phyloP scores from a whole-genome alignment of 257 asterid species.

The Knoxia roxburghii region DNA sequence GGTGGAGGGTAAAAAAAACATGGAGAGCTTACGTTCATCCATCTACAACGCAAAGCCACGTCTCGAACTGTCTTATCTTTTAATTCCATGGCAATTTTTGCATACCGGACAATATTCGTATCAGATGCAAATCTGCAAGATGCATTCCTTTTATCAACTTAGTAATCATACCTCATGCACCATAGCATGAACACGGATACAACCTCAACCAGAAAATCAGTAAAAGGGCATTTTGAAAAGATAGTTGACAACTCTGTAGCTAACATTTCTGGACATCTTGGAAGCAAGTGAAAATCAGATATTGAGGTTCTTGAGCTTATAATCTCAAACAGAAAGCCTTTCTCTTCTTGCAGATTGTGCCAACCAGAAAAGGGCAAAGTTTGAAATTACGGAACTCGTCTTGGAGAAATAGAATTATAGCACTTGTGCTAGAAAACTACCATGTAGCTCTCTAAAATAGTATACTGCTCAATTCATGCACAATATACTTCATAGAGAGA shows the following conservation, averaged over 20 bases:
- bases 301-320: neutral
- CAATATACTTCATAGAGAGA: neutral
- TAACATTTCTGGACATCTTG: neutral
- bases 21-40: constrained; percentile 73
- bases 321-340: neutral
- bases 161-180: neutral
- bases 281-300: neutral
- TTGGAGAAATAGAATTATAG: neutral
- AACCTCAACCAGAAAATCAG: constrained; percentile 7
- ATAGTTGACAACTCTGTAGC: neutral
- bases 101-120: constrained; percentile 45
- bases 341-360: neutral
- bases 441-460: neutral
- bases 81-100: constrained; percentile 75
- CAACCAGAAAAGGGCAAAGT: neutral
- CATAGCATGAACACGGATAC: neutral
- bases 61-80: constrained; percentile 92
- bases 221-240: neutral
- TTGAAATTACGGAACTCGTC: too few species aligned
- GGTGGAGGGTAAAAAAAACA: neutral
- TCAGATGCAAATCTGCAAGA: constrained; percentile 75
- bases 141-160: constrained; percentile 8
- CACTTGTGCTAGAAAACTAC: neutral
- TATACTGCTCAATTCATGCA: neutral
- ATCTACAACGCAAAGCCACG: constrained; percentile 84